These are phyloP conservation scores for Tricharina praecox DNA, from an alignment of 495 filamentous ascomycete genomes.

Conservation along the genomic window DNA sequence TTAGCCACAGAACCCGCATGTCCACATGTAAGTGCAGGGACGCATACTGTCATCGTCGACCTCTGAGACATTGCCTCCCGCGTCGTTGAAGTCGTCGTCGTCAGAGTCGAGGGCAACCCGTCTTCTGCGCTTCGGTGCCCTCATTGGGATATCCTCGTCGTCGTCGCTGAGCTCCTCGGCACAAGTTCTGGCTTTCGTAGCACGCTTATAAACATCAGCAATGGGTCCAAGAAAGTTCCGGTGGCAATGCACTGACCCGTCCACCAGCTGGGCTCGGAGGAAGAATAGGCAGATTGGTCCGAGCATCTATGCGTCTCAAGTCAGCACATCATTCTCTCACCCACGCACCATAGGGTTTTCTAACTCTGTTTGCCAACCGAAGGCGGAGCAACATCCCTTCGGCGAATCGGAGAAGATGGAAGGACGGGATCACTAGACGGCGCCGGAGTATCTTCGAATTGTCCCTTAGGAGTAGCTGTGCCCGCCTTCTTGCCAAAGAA, in stretches of 20 bases:
- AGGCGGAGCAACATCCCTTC: neutral
- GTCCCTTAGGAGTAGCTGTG: neutral
- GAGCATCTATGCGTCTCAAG: no score
- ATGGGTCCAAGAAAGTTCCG: neutral
- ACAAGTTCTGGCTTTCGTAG: constrained; percentile 40
- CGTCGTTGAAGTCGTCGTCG: constrained; percentile 33
- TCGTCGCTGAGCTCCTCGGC: constrained; percentile 49
- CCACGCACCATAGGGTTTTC: no score
- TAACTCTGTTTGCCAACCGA: no score
- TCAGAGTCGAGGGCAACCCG: constrained; percentile 36
- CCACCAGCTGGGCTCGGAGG: constrained; percentile 14
- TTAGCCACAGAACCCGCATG: no score
- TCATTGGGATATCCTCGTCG: constrained; percentile 37
- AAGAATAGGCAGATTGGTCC: constrained; percentile 9
- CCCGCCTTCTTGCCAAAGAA: constrained; percentile 8
- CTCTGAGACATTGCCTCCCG: constrained; percentile 25
- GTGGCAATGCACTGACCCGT: constrained; percentile 4
- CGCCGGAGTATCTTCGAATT: constrained; percentile 8
- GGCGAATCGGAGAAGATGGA: constrained; percentile 11
- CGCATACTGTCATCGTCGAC: constrained; percentile 39
- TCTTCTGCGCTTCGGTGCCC: constrained; percentile 20
- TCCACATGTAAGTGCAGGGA: no score
- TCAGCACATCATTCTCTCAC: no score
- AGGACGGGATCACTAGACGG: constrained; percentile 11
- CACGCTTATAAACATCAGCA: constrained; percentile 11